phyloP scores from a whole-genome alignment of 225 moss, liverwort and hornwort genomes.

The Straminergon stramineum region DNA sequence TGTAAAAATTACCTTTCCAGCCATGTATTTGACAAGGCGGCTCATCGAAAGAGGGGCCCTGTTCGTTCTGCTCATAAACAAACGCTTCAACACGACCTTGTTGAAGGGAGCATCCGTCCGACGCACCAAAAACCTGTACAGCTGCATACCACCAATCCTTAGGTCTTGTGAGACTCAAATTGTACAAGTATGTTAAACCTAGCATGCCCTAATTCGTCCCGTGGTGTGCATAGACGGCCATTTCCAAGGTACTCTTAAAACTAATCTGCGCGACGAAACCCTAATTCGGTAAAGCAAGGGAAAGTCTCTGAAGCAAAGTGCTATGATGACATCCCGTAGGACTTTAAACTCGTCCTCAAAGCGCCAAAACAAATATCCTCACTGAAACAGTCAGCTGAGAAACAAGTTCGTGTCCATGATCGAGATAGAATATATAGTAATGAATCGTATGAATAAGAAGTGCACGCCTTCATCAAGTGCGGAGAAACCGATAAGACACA shows the following conservation, averaged over 20 bases:
- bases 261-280: background rate
- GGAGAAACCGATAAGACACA: background rate
- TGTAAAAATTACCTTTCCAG: conserved; percentile 27
- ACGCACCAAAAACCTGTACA: conserved; percentile 68
- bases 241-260: background rate
- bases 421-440: background rate
- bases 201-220: background rate
- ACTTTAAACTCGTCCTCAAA: background rate
- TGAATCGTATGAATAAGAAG: background rate
- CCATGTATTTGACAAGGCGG: conserved; percentile 54
- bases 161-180: background rate
- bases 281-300: background rate
- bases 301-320: no score
- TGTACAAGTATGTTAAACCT: background rate
- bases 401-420: background rate
- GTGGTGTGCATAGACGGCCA: background rate
- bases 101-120: conserved; percentile 75
- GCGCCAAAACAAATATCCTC: background rate
- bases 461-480: background rate
- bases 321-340: no score
- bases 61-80: conserved; percentile 62
- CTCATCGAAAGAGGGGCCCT: conserved; percentile 55
- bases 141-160: conserved; percentile 7
- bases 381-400: background rate
- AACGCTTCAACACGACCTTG: conserved; percentile 48